Evolutionary conservation across 2,329 filamentous ascomycete genomes (phyloP).

Genomic region (Pyricularia grisea): DNA sequence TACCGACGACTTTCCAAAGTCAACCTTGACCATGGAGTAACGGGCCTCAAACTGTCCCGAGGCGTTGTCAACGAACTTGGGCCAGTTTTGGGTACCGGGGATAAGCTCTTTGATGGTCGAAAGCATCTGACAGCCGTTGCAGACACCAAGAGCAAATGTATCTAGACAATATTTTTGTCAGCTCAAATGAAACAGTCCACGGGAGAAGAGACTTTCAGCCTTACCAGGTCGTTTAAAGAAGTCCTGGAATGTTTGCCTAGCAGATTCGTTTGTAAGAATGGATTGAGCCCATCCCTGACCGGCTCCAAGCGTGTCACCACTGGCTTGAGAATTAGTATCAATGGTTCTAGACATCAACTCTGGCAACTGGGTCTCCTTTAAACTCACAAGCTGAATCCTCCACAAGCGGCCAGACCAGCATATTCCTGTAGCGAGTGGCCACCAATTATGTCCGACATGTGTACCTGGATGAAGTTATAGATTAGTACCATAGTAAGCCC

Average conservation of each 20-base stretch:
- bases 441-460: slow-evolving; percentile 88
- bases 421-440: slow-evolving; percentile 75
- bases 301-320: slow-evolving; percentile 65
- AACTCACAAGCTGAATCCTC: slow-evolving; percentile 83
- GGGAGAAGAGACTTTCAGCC: neutral
- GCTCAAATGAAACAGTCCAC: neutral
- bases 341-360: neutral
- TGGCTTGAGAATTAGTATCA: neutral
- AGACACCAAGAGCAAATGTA: slow-evolving; percentile 88
- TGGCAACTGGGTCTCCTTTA: slow-evolving; percentile 33
- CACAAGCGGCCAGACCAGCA: slow-evolving; percentile 84
- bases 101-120: slow-evolving; percentile 76
- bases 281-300: slow-evolving; percentile 95
- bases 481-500: neutral
- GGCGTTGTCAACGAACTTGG: slow-evolving; percentile 74
- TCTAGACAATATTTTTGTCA: slow-evolving; percentile 30
- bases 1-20: slow-evolving; percentile 57
- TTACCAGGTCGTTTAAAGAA: slow-evolving; percentile 67
- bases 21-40: slow-evolving; percentile 71
- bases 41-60: slow-evolving; percentile 87
- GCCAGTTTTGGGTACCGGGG: slow-evolving; percentile 76
- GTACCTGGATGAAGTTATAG: slow-evolving; percentile 37
- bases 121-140: slow-evolving; percentile 96
- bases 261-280: slow-evolving; percentile 73
- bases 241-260: slow-evolving; percentile 64